These are phyloP conservation scores for Harrya chromipes DNA, from an alignment of 768 basidiomycete species.

Conservation along the genomic window DNA sequence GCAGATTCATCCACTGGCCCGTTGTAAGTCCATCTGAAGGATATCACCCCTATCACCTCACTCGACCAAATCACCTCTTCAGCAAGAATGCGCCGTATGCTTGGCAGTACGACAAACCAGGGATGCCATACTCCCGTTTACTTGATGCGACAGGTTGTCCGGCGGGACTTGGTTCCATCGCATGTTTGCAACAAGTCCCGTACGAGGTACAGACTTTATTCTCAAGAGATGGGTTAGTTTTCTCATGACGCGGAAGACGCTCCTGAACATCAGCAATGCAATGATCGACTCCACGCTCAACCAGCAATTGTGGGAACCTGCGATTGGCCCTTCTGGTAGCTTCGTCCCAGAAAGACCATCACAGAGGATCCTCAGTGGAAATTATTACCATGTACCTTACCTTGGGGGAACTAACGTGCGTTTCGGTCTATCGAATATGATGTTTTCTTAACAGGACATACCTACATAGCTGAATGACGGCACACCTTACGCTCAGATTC, in stretches of 20 bases:
- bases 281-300: slow-evolving; percentile 48
- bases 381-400: slow-evolving; percentile 53
- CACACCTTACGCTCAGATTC: slow-evolving; percentile 4
- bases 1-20: slow-evolving; percentile 19
- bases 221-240: not conserved
- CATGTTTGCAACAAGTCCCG: slow-evolving; percentile 36
- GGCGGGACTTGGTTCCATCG: slow-evolving; percentile 36
- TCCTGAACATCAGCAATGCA: slow-evolving; percentile 45
- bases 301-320: slow-evolving; percentile 54
- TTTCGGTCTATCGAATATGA: not conserved
- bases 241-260: slow-evolving; percentile 32
- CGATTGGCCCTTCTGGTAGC: slow-evolving; percentile 50
- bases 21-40: slow-evolving; percentile 10
- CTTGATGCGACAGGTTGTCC: slow-evolving; percentile 45
- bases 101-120: slow-evolving; percentile 48
- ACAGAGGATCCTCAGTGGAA: slow-evolving; percentile 39
- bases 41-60: not conserved
- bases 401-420: slow-evolving; percentile 55
- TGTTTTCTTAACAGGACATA: not conserved
- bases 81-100: slow-evolving; percentile 51
- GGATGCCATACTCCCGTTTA: slow-evolving; percentile 48
- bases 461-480: slow-evolving; percentile 16
- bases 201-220: slow-evolving; percentile 10
- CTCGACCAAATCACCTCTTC: not conserved
- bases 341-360: slow-evolving; percentile 47